Evolutionary conservation across 2,329 filamentous ascomycete genomes (phyloP), one percentile per base, ranked within the genome.

Genomic region (Lasiodiplodia theobromae): DNA sequence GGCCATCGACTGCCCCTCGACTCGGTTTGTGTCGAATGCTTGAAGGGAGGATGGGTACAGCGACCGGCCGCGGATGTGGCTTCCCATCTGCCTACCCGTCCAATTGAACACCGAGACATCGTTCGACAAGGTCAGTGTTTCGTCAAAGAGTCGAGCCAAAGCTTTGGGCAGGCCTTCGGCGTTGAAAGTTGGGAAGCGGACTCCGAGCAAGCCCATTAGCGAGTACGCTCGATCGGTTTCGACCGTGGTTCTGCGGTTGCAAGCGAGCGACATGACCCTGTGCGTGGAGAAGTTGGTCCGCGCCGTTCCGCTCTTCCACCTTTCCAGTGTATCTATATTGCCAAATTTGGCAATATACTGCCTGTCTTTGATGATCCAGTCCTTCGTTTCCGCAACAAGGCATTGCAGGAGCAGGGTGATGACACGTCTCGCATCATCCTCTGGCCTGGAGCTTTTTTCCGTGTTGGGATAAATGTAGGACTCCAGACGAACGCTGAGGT

Each of bases 41-140:
- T 57, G n/a, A 21, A 64, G 23, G 1, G 18, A 23, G 2, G 58
- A 64, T 3, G 58, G 58, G 21, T 64, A 64, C 31, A 64, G 40
- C 12, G 58, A 52, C 2, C 58, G 58, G 10, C 58, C 58, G 58
- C 47, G 58, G 28, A 57, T 57, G 54, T 57, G 31, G 34, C n/a
- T 57, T 37, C 54, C 54, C 54, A 57, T 57, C 31, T 57, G 31
- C 12, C 54, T 23, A 0, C 54, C 54, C 4, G 54, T 40, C 54
- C 54, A 57, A 16, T 57, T 57, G 34, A 57, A 57, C 25, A 57
- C 54, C 3, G 54, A 57, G n/a, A 57, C 34, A n/a, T 57, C 54
- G 12, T 57, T 57, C 3, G 54, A 57, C 31, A 10, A 25, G 5
- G 40, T 57, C 18, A 57, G n/a, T 18, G 54, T 8, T n/a, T 57